Base-by-base conservation (phyloP, 805 yeast species). In the Maudiozyma bulderi region DNA sequence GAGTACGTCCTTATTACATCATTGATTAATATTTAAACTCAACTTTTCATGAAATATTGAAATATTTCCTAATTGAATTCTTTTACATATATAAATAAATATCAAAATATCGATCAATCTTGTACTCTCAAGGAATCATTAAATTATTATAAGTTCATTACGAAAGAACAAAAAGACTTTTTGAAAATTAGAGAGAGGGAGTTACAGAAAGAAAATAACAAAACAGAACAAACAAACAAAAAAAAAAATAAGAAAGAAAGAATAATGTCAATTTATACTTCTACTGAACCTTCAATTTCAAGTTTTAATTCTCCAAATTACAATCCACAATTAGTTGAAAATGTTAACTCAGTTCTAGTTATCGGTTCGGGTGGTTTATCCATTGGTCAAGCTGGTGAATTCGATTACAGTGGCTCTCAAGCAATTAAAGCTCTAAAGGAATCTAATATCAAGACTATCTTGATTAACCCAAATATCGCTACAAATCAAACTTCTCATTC, bases 331-430 rank as follows among this genome's bases (percentile, higher is more conserved):
- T 50, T 66, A 44, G 56, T 65, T 13, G 60, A 63, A 47, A 62
- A 58, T 51, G 59, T 65, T n/a, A 55, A 60, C 14, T 54, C 60
- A 5, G 98, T 93, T 7, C 76, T 91, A 50, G 86, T 91, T 47
- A 86, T 91, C 64, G 99, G 99, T 9, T 91, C 98, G 7, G 99
- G 99, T 62, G 99, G 98, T 47, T 75, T 91, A 49, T 86, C 96
- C 47, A 91, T 91, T 66, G 98, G 98, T 52, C 98, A 91, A 72
- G 98, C 98, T 47, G 98, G 98, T 61, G 98, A 91, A 72, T 91
- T 91, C 61, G 98, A 91, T 70, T 91, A 91, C 69, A 84, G 95
- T 48, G 96, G 98, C 50, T 90, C 97, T 28, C 98, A 90, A 72
- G 98, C 98, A 46, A 91, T 90, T 68, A 90, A 90, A 70, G 98